phyloP scores from a whole-genome alignment of 257 asterid genomes.

The Plantago major region DNA sequence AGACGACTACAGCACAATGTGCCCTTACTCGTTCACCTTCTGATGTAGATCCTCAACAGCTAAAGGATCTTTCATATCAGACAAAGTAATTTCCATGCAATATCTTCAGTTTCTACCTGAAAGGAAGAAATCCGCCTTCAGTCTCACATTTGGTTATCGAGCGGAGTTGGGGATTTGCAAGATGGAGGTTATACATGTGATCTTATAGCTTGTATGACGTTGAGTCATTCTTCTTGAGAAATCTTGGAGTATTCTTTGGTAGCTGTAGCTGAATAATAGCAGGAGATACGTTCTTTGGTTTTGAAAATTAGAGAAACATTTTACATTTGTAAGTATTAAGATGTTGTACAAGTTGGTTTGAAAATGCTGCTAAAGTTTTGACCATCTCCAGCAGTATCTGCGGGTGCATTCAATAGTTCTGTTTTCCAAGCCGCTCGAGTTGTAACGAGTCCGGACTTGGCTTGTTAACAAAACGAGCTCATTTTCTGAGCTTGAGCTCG shows the following conservation, averaged over 20 bases:
- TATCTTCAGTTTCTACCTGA: background rate
- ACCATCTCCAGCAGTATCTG: no score
- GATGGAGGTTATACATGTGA: background rate
- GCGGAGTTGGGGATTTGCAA: background rate
- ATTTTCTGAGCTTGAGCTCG: no score
- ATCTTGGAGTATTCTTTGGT: background rate
- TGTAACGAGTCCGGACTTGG: no score
- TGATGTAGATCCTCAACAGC: conserved; percentile 71
- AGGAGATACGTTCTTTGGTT: no score
- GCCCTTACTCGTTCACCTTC: conserved; percentile 90
- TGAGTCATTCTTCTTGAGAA: background rate
- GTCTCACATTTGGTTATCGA: background rate
- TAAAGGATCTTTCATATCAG: conserved; percentile 54
- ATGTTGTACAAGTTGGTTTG: no score
- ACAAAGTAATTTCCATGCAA: background rate
- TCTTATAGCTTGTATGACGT: background rate
- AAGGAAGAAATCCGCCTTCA: background rate
- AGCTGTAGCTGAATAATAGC: background rate
- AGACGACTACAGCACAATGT: conserved; percentile 90
- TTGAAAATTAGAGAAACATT: no score
- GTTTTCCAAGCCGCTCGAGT: no score
- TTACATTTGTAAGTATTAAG: no score
- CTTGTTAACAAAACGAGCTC: no score
- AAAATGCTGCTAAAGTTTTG: no score
- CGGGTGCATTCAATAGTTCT: no score